Base-by-base conservation (phyloP, 805 yeast genomes). In the Jamesozyma lodderae region DNA sequence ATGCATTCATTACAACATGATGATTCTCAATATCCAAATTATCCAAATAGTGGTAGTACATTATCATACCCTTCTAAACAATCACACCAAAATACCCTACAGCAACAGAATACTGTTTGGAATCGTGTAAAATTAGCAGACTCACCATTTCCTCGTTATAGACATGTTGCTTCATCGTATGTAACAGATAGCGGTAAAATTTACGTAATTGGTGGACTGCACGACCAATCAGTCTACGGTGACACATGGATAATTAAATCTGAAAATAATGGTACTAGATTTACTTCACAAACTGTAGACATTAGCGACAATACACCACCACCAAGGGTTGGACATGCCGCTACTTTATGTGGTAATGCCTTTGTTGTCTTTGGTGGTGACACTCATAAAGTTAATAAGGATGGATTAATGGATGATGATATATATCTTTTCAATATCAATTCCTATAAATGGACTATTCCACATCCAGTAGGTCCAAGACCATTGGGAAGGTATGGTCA, bases 401-500 rank as follows among this genome's bases (percentile, higher is more conserved):
- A 72, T 35, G 86, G 86, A 5, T 77, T 75, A 40, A 79, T 94
- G 47, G 99, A 92, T 62, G 88, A 90, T 62, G 85, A 83, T 55
- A 67, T 92, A 43, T 92, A 92, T 59, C 71, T 92, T 51, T 81
- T 92, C 66, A 82, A 83, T 59, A 80, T 82, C 44, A 77, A 80
- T 35, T 76, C 88, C 1, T 67, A 75, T 45, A 78, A 79, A 50
- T 82, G 92, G 90, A 79, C 88, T 0, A 72, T 78, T 10, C 85
- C 95, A 45, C 72, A 74, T 44, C 85, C 87, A 0, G 62, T 66
- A 9, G 90, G 90, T 1, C 69, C 69, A 17, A 78, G 84, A 53
- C 98, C 98, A 0, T 65, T 77, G 25, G 98, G 97, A 1, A 72
- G 99, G 44, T 92, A 92, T 59, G 98, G 99, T 11, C 96, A 90